Evolutionary conservation across 2,329 filamentous ascomycete genomes (phyloP).

Genomic region (Cordyceps javanica): DNA sequence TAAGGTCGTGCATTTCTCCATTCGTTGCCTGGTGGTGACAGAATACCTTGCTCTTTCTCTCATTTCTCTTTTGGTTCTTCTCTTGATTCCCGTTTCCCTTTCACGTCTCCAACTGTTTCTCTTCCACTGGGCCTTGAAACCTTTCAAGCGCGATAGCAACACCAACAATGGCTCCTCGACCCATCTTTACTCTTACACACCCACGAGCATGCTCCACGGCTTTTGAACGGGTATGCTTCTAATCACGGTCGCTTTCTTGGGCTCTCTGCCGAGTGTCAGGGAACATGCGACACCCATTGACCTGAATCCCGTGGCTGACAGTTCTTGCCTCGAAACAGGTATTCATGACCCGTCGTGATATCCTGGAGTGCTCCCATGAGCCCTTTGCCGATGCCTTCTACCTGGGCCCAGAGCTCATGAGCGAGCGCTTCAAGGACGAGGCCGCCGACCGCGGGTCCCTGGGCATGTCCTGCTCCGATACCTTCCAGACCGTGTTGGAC

Average conservation of each 20-base stretch:
- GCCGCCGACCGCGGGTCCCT: slow-evolving; percentile 47
- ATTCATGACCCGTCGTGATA: slow-evolving; percentile 89
- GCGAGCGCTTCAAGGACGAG: slow-evolving; percentile 71
- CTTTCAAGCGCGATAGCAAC: slow-evolving; percentile 19
- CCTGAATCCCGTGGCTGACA: neutral
- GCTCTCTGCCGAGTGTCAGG: neutral
- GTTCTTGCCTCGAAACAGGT: slow-evolving; percentile 49
- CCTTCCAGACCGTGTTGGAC: slow-evolving; percentile 72
- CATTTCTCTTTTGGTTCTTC: neutral
- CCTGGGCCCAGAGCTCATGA: slow-evolving; percentile 84
- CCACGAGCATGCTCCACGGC: slow-evolving; percentile 93
- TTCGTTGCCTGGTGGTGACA: neutral
- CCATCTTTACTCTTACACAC: slow-evolving; percentile 91
- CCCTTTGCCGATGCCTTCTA: slow-evolving; percentile 97
- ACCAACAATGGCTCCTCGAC: slow-evolving; percentile 54
- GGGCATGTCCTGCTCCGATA: slow-evolving; percentile 59
- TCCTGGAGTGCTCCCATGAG: slow-evolving; percentile 81
- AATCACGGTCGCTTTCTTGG: neutral
- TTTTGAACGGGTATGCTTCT: slow-evolving; percentile 74
- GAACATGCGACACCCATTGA: neutral
- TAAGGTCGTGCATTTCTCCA: neutral
- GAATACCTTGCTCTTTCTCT: neutral
- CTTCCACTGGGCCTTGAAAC: neutral
- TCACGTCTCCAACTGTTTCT: too few species aligned
- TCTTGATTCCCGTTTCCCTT: neutral